Evolutionary conservation across 805 yeast species (phyloP).

Genomic region (Candida nonsorbophila): DNA sequence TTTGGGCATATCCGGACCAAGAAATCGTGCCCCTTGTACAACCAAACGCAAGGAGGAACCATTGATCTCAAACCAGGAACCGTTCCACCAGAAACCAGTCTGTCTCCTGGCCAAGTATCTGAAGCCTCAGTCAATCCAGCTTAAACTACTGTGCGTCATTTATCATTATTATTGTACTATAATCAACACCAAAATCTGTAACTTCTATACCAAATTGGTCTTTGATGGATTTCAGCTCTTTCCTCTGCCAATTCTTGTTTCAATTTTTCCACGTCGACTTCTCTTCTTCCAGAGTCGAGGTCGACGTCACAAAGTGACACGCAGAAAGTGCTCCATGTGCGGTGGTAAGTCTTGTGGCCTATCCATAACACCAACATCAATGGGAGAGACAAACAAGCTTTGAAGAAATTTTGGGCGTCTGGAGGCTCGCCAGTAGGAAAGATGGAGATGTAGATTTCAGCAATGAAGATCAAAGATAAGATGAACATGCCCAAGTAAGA

Average conservation of each 20-base stretch:
- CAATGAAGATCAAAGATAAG: slow-evolving; percentile 26
- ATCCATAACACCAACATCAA: slow-evolving; percentile 41
- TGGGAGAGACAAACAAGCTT: slow-evolving; percentile 45
- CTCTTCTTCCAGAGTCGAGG: slow-evolving; percentile 41
- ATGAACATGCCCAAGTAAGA: slow-evolving; percentile 28
- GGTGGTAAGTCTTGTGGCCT: slow-evolving; percentile 32
- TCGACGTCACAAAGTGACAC: slow-evolving; percentile 31
- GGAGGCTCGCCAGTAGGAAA: slow-evolving; percentile 25
- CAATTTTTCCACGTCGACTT: slow-evolving; percentile 29
- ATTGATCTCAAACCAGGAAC: background rate
- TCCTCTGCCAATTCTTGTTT: slow-evolving; percentile 39
- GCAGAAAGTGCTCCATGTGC: slow-evolving; percentile 23
- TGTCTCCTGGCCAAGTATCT: too few relatives aligned
- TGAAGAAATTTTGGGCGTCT: slow-evolving; percentile 41
- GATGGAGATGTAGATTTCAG: slow-evolving; percentile 35
- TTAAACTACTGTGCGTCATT: background rate
- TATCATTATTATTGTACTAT: background rate
- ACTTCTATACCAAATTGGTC: slow-evolving; percentile 21
- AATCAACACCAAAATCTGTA: slow-evolving; percentile 29
- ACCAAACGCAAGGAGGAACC: slow-evolving; percentile 6
- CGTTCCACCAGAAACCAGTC: too few relatives aligned
- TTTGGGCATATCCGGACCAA: slow-evolving; percentile 93
- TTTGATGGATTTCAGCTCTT: slow-evolving; percentile 16
- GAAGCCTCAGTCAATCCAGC: too few relatives aligned
- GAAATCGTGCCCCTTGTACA: slow-evolving; percentile 83